Evolutionary conservation across 2,329 filamentous ascomycete species (phyloP).

Genomic region (Dactylellina haptotyla): DNA sequence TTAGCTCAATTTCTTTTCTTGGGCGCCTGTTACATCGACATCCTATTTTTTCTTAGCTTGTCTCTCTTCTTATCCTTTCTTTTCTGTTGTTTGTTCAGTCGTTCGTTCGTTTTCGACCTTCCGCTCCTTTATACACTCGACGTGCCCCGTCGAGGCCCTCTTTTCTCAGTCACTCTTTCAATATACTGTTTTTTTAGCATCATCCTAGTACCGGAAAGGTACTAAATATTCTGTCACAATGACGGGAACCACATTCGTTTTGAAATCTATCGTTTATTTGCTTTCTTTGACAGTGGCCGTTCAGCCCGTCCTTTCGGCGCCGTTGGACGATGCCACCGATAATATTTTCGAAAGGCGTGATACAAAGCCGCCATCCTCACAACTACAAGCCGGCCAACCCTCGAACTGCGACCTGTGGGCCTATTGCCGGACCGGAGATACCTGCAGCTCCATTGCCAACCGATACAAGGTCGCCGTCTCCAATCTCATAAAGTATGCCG

Average conservation of each 20-base stretch:
- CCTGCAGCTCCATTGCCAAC: background rate
- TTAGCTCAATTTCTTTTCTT: too few relatives aligned
- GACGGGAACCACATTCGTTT: conserved; percentile 18
- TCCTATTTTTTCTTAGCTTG: too few relatives aligned
- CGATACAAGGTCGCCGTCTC: background rate
- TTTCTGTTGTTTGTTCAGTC: background rate
- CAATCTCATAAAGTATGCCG: conserved; percentile 12
- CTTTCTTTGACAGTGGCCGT: conserved; percentile 20
- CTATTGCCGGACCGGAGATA: background rate
- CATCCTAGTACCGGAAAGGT: background rate
- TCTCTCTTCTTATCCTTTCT: too few relatives aligned
- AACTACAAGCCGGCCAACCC: background rate
- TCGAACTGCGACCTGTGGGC: conserved; percentile 16
- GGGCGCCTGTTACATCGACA: too few relatives aligned
- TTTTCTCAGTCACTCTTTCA: conserved; percentile 7
- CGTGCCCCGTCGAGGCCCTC: too few relatives aligned
- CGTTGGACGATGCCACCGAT: conserved; percentile 8
- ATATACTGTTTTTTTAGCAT: background rate
- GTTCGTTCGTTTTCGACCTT: conserved; percentile 13
- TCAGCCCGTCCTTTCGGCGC: conserved; percentile 6
- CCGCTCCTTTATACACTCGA: background rate
- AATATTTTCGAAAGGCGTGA: conserved; percentile 2
- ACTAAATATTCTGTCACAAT: conserved; percentile 13
- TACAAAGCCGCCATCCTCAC: background rate
- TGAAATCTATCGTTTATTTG: conserved; percentile 9